A percentile compares a stretch with the other conserved stretches of the same genome.
These are phyloP conservation scores for Arctium lappa DNA, from an alignment of 129 eudicot genomes.

Conservation along the genomic window DNA sequence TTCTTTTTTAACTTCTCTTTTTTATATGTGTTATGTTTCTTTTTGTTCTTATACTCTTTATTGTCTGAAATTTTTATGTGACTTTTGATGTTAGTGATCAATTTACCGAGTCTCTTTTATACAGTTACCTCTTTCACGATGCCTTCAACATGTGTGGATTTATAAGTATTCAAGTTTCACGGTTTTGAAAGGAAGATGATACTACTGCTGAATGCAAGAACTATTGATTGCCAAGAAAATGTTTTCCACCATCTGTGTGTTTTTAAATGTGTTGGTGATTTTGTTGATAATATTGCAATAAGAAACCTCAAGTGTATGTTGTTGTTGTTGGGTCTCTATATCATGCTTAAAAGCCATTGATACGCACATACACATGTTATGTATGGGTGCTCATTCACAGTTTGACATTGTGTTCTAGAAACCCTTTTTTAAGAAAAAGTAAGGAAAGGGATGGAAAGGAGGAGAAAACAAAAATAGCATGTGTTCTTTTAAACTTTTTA, in stretches of 20 bases:
- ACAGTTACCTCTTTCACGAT: background rate
- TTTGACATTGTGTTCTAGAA: background rate
- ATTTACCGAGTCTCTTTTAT: background rate
- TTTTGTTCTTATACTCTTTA: background rate
- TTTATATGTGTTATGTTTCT: background rate
- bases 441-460: background rate
- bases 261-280: background rate
- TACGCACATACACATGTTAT: no score
- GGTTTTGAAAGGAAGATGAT: background rate
- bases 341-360: background rate
- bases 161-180: slow-evolving; percentile 6
- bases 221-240: slow-evolving; percentile 3
- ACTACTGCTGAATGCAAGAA: background rate
- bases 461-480: background rate
- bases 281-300: background rate
- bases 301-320: background rate
- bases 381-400: background rate
- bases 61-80: background rate
- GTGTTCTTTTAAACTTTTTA: background rate
- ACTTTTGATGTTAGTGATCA: slow-evolving; percentile 5
- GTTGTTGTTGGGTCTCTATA: background rate
- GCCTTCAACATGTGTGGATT: background rate
- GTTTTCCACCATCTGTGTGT: background rate
- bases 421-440: background rate
- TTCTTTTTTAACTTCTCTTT: background rate